Evolutionary conservation across 1,139 yeast genomes (phyloP), one percentile per base, ranked within the genome.

Genomic region (Protomyces gravidus): DNA sequence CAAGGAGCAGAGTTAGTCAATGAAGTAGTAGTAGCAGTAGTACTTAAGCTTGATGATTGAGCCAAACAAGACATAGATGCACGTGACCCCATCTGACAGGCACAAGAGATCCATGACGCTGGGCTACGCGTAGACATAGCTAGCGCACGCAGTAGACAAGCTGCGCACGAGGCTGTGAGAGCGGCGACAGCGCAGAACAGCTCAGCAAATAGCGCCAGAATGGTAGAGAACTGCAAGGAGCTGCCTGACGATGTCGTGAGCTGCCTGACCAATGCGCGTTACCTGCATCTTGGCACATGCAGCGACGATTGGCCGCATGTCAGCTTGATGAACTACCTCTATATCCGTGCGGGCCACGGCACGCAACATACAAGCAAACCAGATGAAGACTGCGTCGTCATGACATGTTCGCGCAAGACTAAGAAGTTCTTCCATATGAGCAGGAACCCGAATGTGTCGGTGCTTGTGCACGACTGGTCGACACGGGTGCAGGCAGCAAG

Each of bases 391-490:
- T 77, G 78, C 62, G 80, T 89, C 53, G 80, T 89, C 36, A 75
- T 89, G 62, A 81, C 95, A 5, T 83, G 95, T 1, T 84, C 84
- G 1, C 79, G 77, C 63, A 73, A 79, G 60, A 86, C 96, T 3
- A 82, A 82, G 61, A 89, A 89, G 71, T 86, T 78, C 70, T 72
- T 78, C 42, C 88, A 89, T 70, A 80, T 89, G 62, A 66, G 71
- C 9, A 21, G 59, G 45, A 89, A 89, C 69, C 89, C 89, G 4
- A 77, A 80, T 49, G 96, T 89, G 7, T 85, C 96, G 0, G 70
- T 89, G 52, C 76, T 89, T 60, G 82, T 89, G 47, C 97, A 89
- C 68, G 97, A 89, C 68, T 88, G 96, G 96, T 81, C 83, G 36
- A 78, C 85, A 19, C 50, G 50, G 19, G 17, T 81, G 84, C 2